These are phyloP conservation scores for Massospora cicadina DNA, from an alignment of 371 early-diverging fungal genomes.

Conservation along the genomic window DNA sequence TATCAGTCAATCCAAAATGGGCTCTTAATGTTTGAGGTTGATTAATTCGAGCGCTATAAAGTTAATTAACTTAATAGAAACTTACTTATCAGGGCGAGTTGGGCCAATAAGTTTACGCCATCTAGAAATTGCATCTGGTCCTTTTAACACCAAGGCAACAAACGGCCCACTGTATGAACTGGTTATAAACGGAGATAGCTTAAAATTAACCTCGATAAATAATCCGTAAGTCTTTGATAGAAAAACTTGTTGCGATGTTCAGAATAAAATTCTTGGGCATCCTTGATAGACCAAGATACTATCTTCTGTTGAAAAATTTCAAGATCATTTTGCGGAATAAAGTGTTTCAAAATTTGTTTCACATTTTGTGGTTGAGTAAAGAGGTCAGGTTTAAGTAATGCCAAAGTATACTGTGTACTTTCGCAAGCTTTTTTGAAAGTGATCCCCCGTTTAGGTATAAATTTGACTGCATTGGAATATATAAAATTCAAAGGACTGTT, in stretches of 20 bases:
- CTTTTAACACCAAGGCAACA: conserved; percentile 30
- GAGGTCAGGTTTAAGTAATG: conserved; percentile 59
- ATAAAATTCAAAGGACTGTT: too few relatives aligned
- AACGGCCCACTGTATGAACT: conserved; percentile 30
- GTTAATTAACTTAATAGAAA: conserved; percentile 5
- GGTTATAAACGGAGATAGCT: background rate
- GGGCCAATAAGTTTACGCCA: conserved; percentile 47
- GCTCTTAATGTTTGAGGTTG: conserved; percentile 44
- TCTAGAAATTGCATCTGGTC: conserved; percentile 36
- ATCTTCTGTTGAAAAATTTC: conserved; percentile 23
- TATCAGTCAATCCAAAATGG: conserved; percentile 57
- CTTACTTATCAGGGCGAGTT: conserved; percentile 42
- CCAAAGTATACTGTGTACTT: conserved; percentile 26
- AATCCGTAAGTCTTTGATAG: conserved; percentile 42
- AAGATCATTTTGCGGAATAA: conserved; percentile 25
- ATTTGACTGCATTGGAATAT: too few relatives aligned
- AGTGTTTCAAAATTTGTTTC: conserved; percentile 14
- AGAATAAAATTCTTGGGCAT: conserved; percentile 42
- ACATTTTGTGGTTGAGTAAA: conserved; percentile 31
- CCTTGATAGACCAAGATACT: conserved; percentile 35
- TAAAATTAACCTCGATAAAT: conserved; percentile 37
- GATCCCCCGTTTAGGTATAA: too few relatives aligned
- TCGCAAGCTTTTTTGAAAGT: too few relatives aligned
- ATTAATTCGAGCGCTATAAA: conserved; percentile 33
- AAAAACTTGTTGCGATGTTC: conserved; percentile 47